A percentile compares a stretch with the other conserved stretches of the same genome.
These are phyloP conservation scores for Balansia obtecta DNA, from an alignment of 2,329 filamentous ascomycete species.

Conservation along the genomic window DNA sequence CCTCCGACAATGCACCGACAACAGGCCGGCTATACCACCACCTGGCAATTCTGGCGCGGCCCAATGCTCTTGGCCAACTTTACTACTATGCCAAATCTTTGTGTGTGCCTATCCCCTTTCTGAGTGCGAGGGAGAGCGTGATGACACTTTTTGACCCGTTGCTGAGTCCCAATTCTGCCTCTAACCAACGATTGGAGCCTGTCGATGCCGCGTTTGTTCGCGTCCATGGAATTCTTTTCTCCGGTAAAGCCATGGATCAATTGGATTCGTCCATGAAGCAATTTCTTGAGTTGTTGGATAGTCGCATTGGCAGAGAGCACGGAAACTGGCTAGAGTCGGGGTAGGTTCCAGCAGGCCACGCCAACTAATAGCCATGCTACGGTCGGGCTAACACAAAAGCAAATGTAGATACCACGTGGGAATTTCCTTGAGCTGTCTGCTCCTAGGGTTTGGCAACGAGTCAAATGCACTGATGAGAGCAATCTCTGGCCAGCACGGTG, in stretches of 20 bases:
- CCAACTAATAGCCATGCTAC: neutral
- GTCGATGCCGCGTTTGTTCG: slow-evolving; percentile 51
- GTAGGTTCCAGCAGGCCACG: slow-evolving; percentile 11
- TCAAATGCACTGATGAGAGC: slow-evolving; percentile 33
- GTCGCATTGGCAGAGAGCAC: slow-evolving; percentile 37
- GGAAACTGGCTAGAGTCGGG: slow-evolving; percentile 40
- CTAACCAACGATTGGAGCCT: slow-evolving; percentile 18
- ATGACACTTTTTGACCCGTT: slow-evolving; percentile 55
- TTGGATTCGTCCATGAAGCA: slow-evolving; percentile 31
- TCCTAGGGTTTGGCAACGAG: slow-evolving; percentile 24
- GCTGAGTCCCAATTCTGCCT: slow-evolving; percentile 20
- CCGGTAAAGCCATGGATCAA: slow-evolving; percentile 30
- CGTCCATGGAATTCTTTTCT: slow-evolving; percentile 53
- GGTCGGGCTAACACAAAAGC: neutral
- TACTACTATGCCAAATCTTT: slow-evolving; percentile 62
- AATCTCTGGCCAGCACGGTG: slow-evolving; percentile 18
- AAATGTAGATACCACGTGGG: slow-evolving; percentile 19
- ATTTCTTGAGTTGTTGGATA: slow-evolving; percentile 42
- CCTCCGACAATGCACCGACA: slow-evolving; percentile 61
- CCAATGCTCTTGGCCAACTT: slow-evolving; percentile 57
- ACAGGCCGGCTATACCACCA: slow-evolving; percentile 81
- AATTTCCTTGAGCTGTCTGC: slow-evolving; percentile 19
- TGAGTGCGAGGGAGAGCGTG: slow-evolving; percentile 56
- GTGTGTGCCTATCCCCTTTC: slow-evolving; percentile 54
- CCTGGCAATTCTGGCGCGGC: slow-evolving; percentile 64